These are phyloP conservation scores for Theileria parva DNA, from an alignment of 169 alveolate species.

Conservation along the genomic window DNA sequence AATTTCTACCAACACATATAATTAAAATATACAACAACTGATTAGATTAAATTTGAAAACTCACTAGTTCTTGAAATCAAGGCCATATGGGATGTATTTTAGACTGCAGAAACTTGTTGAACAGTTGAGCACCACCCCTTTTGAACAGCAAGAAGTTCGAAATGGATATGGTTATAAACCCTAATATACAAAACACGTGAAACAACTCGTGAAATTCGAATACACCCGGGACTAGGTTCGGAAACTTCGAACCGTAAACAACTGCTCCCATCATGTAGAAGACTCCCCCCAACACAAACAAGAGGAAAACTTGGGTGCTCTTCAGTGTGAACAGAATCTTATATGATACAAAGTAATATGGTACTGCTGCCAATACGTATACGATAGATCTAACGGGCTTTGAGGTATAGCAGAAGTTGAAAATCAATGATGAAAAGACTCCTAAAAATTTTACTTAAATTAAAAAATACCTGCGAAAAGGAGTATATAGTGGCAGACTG, in stretches of 20 bases:
- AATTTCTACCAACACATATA: neutral
- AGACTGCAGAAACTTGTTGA: neutral
- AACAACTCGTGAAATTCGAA: constrained; percentile 75
- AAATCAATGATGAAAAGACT: constrained; percentile 35
- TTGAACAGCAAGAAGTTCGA: constrained; percentile 25
- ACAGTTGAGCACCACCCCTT: neutral
- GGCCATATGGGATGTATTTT: neutral
- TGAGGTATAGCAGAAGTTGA: constrained; percentile 48
- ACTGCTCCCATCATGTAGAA: constrained; percentile 70
- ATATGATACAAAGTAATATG: constrained; percentile 39
- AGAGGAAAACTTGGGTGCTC: constrained; percentile 38
- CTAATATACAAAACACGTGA: constrained; percentile 72
- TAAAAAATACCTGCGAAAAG: constrained; percentile 57
- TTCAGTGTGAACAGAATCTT: constrained; percentile 36
- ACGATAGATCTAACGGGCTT: constrained; percentile 43
- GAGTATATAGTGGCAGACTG: constrained; percentile 61
- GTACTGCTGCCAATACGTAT: constrained; percentile 57
- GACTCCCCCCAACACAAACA: constrained; percentile 24
- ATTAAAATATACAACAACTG: neutral
- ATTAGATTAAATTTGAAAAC: neutral
- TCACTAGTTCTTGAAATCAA: neutral
- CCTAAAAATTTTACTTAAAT: constrained; percentile 26
- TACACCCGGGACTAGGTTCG: constrained; percentile 62
- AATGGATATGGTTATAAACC: constrained; percentile 56
- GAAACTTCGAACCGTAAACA: constrained; percentile 68